Evolutionary conservation across 2,329 filamentous ascomycete species (phyloP).

Genomic region (Aspergillus neoniger): DNA sequence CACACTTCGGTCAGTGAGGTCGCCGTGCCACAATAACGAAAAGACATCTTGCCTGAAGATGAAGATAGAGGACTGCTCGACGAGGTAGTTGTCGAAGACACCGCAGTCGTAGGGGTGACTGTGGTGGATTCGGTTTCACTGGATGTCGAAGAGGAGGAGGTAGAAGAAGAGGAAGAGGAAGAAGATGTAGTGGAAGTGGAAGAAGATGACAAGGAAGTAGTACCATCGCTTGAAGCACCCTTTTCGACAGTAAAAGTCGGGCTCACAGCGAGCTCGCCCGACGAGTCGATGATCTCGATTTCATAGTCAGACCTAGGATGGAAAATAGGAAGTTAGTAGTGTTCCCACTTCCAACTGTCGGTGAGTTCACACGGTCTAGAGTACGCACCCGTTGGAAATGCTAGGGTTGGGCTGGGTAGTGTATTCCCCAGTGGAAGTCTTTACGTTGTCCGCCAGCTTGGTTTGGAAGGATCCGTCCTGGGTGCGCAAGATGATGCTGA

Average conservation of each 20-base stretch:
- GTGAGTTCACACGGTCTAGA: neutral
- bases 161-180: neutral
- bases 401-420: conserved; percentile 7
- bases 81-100: neutral
- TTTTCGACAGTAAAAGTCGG: conserved; percentile 7
- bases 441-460: conserved; percentile 8
- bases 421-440: conserved; percentile 2
- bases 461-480: conserved; percentile 5
- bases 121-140: conserved; percentile 7
- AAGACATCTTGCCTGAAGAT: conserved; percentile 1
- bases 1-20: neutral
- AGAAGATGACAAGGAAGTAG: neutral
- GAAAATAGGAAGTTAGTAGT: neutral
- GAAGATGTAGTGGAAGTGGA: neutral
- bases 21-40: neutral
- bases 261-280: conserved; percentile 5
- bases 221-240: conserved; percentile 5
- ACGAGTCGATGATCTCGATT: conserved; percentile 8
- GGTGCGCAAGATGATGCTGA: conserved; percentile 3
- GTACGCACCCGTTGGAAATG: conserved; percentile 7
- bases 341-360: neutral
- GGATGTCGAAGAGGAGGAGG: neutral
- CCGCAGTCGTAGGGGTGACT: neutral
- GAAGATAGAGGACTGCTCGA: neutral
- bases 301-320: conserved; percentile 1